Percentiles rank a stretch among this genome's conserved stretches.
Conservation (phyloP, 176 grass and related monocot genomes). For the Musa acuminata region DNA sequence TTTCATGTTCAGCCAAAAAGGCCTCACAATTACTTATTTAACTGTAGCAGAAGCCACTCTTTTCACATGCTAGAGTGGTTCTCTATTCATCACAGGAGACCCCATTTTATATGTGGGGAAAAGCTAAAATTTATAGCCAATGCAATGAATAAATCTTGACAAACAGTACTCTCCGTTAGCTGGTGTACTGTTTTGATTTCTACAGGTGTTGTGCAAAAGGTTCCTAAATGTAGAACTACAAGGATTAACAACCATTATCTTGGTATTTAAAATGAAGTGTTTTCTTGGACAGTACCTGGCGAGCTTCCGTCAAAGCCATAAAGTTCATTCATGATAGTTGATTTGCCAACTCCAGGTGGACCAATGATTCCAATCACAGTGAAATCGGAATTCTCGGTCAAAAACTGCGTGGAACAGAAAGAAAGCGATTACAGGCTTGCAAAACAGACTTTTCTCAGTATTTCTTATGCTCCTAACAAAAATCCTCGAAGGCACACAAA, state of each 20-base stretch:
- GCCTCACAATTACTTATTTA: no score
- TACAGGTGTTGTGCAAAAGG: background rate
- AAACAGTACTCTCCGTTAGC: no score
- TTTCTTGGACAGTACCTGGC: conserved; percentile 31
- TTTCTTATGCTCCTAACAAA: no score
- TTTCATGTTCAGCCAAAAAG: no score
- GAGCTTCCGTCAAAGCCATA: conserved; percentile 74
- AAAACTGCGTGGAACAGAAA: conserved; percentile 41
- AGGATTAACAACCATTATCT: background rate
- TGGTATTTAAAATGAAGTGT: no score
- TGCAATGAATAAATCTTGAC: background rate
- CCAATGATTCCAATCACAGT: conserved; percentile 84
- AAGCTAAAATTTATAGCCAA: no score
- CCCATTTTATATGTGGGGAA: no score
- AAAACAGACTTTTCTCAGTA: background rate
- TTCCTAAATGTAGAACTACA: background rate
- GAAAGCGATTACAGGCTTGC: background rate
- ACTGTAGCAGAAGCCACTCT: no score
- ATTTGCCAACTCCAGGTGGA: conserved; percentile 75
- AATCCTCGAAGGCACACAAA: background rate
- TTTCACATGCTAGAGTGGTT: no score
- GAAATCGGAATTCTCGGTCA: conserved; percentile 94
- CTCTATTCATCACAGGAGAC: no score
- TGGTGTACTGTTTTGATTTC: background rate
- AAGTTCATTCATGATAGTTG: conserved; percentile 79